phyloP scores from a whole-genome alignment of 345 rosid species.

The Adansonia digitata region DNA sequence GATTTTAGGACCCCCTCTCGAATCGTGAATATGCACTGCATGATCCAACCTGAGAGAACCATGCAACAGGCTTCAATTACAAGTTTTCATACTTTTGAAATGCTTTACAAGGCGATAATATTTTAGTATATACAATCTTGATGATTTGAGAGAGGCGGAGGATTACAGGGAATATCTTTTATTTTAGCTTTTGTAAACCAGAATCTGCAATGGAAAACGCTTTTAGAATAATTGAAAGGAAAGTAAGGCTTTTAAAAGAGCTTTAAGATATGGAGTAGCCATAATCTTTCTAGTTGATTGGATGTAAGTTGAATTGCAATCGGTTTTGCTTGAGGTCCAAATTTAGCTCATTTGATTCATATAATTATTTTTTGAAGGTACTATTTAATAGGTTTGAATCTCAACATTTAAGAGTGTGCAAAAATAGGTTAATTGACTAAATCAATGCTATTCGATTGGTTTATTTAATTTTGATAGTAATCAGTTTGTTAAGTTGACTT shows the following conservation, averaged over 20 bases:
- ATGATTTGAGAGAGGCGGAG: neutral
- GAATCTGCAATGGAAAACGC: constrained; percentile 9
- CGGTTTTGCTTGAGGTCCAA: too few species aligned
- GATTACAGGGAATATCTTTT: constrained; percentile 18
- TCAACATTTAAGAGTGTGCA: too few species aligned
- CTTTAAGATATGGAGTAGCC: neutral
- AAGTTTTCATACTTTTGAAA: neutral
- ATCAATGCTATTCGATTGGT: too few species aligned
- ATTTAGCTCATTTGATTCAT: too few species aligned
- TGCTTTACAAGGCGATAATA: neutral
- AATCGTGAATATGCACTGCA: neutral
- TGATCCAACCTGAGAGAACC: neutral
- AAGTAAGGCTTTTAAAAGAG: constrained; percentile 8
- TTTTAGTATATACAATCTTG: neutral
- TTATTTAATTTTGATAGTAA: too few species aligned
- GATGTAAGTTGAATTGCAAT: too few species aligned
- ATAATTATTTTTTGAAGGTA: too few species aligned
- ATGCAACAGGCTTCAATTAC: constrained; percentile 11
- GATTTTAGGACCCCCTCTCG: neutral
- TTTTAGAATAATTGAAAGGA: constrained; percentile 11
- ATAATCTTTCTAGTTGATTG: neutral
- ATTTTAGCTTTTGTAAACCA: neutral
- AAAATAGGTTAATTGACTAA: too few species aligned
- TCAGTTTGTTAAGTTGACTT: too few species aligned
- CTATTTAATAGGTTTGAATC: too few species aligned